Evolutionary conservation across 441 rosid species (phyloP), one percentile per base, ranked within the genome.

Genomic region (Sinapis alba): DNA sequence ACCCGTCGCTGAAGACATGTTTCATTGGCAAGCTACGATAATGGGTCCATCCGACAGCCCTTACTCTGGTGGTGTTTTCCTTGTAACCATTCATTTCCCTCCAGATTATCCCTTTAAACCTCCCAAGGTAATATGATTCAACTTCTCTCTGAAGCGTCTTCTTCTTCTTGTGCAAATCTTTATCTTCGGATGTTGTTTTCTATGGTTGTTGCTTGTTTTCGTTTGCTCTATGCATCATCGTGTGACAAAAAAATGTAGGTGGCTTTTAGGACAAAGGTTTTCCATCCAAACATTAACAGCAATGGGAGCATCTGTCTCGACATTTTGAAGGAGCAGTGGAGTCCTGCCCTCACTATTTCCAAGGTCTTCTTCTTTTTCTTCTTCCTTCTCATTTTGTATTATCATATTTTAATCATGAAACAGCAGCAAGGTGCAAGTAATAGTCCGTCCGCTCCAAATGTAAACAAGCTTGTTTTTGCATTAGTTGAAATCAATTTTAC

Each of bases 11-110:
- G 97, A 91, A 82, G 97, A 91, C 86, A 85, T 91, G 94, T 91
- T 91, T 53, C 97, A 90, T 75, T 90, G 97, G 97, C 97, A 89
- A 78, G 97, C 97, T n/a, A 91, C 97, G 12, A 91, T 91, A 61
- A 91, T 91, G 97, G 97, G 97, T 72, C 97, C 97, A 58, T 76
- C 92, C 13, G 97, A 91, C 26, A 91, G 97, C 73, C 97, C 94
- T 32, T 91, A 91, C 68, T 76, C 97, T 7, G 97, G 97, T 1
- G 97, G 97, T 64, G 97, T 91, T 73, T 91, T 91, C 58, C 87
- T 91, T 30, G 96, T 88, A 12, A 88, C 92, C 2, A 90, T 90
- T 51, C 96, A 90, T 80, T 90, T 90, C 28, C 97, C 97, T 62
- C 94, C 97, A 4, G 94, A 91, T 82, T 91, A 91, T 77, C 96